These are phyloP conservation scores for Nannochloropsis limnetica DNA, from an alignment of 352 stramenopile species.

Conservation along the genomic window DNA sequence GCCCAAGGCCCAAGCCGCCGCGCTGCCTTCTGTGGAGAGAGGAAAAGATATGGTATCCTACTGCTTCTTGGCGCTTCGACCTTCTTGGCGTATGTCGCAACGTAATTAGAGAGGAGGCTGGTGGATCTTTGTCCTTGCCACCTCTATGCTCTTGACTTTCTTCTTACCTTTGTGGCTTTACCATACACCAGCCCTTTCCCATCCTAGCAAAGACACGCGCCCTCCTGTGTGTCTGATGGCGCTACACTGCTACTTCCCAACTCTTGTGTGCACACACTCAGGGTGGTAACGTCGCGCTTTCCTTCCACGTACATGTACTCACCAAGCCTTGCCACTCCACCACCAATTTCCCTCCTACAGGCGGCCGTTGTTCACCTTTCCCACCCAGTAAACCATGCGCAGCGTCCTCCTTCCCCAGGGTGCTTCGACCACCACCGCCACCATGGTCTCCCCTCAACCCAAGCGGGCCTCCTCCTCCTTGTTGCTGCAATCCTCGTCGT, in stretches of 20 bases:
- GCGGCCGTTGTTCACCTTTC: neutral
- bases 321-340: neutral
- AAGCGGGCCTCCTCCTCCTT: neutral
- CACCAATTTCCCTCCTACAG: neutral
- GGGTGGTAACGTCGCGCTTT: neutral
- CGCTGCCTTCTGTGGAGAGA: neutral
- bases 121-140: neutral
- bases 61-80: neutral
- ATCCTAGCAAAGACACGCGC: too few species aligned
- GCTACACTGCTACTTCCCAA: neutral
- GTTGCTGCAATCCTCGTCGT: neutral
- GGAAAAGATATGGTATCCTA: constrained; percentile 33
- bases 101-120: neutral
- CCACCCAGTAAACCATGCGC: neutral
- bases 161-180: neutral
- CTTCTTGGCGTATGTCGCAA: neutral
- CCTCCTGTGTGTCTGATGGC: neutral
- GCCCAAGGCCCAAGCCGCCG: neutral
- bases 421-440: constrained; percentile 9
- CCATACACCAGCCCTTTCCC: too few species aligned
- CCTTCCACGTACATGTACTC: neutral
- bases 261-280: neutral
- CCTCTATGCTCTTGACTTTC: neutral
- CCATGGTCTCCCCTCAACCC: neutral
- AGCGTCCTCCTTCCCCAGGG: constrained; percentile 17